Base-by-base conservation (phyloP, 345 rosid genomes). In the Firmiana major region DNA sequence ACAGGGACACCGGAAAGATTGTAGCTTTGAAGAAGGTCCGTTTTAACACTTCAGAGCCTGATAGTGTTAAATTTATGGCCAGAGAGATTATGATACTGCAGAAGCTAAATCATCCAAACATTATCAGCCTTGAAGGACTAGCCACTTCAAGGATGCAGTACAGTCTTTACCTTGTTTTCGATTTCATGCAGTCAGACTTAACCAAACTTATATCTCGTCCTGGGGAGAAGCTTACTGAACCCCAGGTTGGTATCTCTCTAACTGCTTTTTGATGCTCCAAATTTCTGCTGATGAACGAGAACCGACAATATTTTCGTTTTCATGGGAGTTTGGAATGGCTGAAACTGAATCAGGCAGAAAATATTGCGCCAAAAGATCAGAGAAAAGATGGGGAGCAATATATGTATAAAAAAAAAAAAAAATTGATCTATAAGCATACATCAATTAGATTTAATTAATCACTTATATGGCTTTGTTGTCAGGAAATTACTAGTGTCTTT, bases 101-200 rank as follows among this genome's bases (percentile, higher is more conserved):
- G 77, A 88, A 89, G 60, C 88, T 94, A 26, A 89, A 94, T 28
- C 98, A 92, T 67, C 97, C 97, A 5, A 94, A 90, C 71, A 79
- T 94, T 16, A 92, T 94, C 86, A 91, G 86, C 73, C 91, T 94
- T 38, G 92, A 90, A 87, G 97, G 98, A 64, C 58, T 91, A 17
- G 98, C 97, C 57, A 92, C 94, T 3, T 92, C 97, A 22, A 92
- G 97, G 83, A 90, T 94, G 91, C 94, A 93, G 81, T 93, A 91
- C 66, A 94, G 98, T 67, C 89, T 94, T 64, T 94, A 92, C 79
- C 87, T 92, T 19, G 98, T 94, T 7, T 91, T 94, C 22, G 94
- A 89, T 73, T 85, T 79, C 84, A 91, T 92, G 98, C 87, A 51
- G 78, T 85, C 89, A 0, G 97, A 94, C 71, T 84, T 92, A 1